Base-by-base conservation (phyloP, 2,329 filamentous ascomycete species). In the Fusarium sp. region DNA sequence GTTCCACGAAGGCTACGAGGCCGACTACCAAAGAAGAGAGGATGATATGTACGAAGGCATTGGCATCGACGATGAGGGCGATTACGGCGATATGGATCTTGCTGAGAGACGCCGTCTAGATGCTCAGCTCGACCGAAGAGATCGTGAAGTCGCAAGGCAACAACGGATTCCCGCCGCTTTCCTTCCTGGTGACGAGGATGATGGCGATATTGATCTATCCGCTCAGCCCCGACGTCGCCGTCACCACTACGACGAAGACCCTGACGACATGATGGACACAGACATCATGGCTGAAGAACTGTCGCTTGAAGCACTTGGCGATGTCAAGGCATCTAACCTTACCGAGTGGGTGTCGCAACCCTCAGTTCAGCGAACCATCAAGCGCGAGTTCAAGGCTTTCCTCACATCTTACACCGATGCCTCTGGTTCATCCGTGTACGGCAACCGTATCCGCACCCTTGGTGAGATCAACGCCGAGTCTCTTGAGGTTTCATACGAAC, bases 381-480 rank as follows among this genome's bases (percentile, higher is more conserved):
- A 94, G 76, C 89, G 95, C 74, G 96, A 99, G 80, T 99, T 99
- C 87, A 97, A 97, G 79, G 91, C 92, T 5, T 99, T 99, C 83
- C 83, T 99, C 74, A 98, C 96, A 13, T 95, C 97, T 73, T 98
- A 96, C 78, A 97, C 90, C 8, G 96, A 99, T 75, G 89, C 94
- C 53, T 89, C 91, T 67, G 94, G 94, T 54, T 90, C 89, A 6
- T 99, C 96, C 0, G 94, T 99, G 49, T 99, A 99, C 77, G 96
- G 96, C 53, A 94, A 93, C 72, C 91, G 94, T 56, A 97, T 99
- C 70, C 89, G 93, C 70, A 97, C 93, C 0, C 88, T 99, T n/a
- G 96, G 96, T 83, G 95, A 98, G 80, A 86, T 97, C 77, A 99
- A 99, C 78, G 93, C 94, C 46, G 96, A 98, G 80, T 94, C 95